phyloP scores from a whole-genome alignment of 345 rosid species.

The Eucalyptus tenuipes region DNA sequence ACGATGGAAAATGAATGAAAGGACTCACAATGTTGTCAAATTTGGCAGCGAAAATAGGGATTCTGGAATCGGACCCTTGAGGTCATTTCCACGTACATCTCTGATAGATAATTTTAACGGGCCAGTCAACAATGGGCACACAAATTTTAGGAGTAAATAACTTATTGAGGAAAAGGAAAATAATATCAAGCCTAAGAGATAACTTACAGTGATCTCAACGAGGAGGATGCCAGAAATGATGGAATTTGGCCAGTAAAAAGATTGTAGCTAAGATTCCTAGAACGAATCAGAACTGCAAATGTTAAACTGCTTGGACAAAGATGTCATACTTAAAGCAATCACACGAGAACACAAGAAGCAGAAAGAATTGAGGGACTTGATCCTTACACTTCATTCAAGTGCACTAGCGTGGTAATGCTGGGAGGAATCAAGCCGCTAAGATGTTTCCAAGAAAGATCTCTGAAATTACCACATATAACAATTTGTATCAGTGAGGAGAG shows the following conservation, averaged over 20 bases:
- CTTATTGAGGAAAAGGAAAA: not conserved
- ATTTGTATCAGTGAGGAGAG: not conserved
- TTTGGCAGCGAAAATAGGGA: slow-evolving; percentile 15
- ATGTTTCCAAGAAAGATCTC: slow-evolving; percentile 26
- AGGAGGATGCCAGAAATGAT: slow-evolving; percentile 18
- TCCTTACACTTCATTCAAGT: slow-evolving; percentile 40
- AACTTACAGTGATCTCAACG: slow-evolving; percentile 42
- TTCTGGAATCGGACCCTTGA: slow-evolving; percentile 18
- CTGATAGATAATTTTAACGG: slow-evolving; percentile 12
- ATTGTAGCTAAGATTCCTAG: slow-evolving; percentile 50
- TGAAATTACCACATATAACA: slow-evolving; percentile 5
- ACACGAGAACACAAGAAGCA: not conserved
- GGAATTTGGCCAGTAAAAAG: slow-evolving; percentile 27
- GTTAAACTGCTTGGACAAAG: not conserved
- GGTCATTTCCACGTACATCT: slow-evolving; percentile 39
- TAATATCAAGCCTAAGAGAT: not conserved
- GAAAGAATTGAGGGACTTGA: not conserved
- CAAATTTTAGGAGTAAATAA: not conserved
- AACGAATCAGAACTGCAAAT: not conserved
- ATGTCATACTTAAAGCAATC: not conserved
- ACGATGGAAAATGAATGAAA: not conserved
- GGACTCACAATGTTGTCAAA: slow-evolving; percentile 29
- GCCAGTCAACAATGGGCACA: not conserved
- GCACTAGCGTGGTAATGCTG: slow-evolving; percentile 8
- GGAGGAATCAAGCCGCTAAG: slow-evolving; percentile 28